These are phyloP conservation scores for Nakazawaea pomicola DNA, from an alignment of 805 yeast species.

Conservation along the genomic window DNA sequence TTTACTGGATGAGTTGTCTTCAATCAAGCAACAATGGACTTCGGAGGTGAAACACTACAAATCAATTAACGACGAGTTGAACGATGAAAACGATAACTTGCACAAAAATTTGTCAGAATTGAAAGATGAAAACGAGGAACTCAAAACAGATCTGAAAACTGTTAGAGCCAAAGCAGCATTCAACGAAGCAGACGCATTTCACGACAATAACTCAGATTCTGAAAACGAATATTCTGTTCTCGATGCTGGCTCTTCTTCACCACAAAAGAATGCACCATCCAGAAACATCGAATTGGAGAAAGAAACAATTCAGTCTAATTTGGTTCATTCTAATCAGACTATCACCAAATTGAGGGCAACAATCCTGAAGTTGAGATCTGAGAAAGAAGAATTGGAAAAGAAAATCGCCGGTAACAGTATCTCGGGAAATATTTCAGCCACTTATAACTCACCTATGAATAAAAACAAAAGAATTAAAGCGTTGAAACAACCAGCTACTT, in stretches of 20 bases:
- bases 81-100: constrained; percentile 64
- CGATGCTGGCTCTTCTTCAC: constrained; percentile 30
- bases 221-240: constrained; percentile 25
- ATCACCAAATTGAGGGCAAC: constrained; percentile 55
- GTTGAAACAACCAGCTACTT: constrained; percentile 13
- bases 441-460: constrained; percentile 1
- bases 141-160: constrained; percentile 1
- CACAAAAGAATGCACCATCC: constrained; percentile 31
- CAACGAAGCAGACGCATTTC: constrained; percentile 14
- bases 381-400: constrained; percentile 31
- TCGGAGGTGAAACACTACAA: constrained; percentile 45
- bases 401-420: constrained; percentile 10
- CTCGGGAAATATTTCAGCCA: neutral
- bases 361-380: constrained; percentile 38
- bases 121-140: constrained; percentile 14
- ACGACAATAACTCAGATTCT: constrained; percentile 28
- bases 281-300: constrained; percentile 48
- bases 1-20: constrained; percentile 33
- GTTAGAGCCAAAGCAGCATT: too few relatives aligned
- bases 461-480: constrained; percentile 6
- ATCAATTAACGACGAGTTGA: constrained; percentile 50
- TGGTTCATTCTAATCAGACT: constrained; percentile 58
- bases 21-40: constrained; percentile 30
- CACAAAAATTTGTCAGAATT: constrained; percentile 31
- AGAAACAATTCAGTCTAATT: constrained; percentile 61